Evolutionary conservation across 2,329 filamentous ascomycete species (phyloP).

Genomic region (Didymella arachidicola): DNA sequence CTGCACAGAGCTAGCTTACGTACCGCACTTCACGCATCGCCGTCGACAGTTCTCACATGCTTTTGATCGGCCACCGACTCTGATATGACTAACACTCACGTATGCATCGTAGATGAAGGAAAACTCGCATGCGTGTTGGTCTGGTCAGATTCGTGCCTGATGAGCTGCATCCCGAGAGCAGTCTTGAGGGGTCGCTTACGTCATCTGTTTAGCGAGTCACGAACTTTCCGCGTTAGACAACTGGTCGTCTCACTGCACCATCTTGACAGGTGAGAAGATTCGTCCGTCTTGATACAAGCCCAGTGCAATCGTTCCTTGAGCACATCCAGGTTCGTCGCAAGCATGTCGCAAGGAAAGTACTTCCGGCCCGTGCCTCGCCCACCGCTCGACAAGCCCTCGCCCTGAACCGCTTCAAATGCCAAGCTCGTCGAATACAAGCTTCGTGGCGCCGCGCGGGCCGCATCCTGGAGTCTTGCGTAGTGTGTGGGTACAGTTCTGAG

Average conservation of each 20-base stretch:
- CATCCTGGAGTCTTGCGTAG: slow-evolving; percentile 2
- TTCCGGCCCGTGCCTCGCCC: neutral
- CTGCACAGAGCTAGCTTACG: neutral
- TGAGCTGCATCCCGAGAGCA: neutral
- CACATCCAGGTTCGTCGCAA: neutral
- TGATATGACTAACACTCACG: neutral
- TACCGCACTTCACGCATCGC: neutral
- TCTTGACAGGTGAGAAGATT: neutral
- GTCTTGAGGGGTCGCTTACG: neutral
- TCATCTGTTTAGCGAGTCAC: neutral
- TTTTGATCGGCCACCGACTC: neutral
- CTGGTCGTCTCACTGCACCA: neutral
- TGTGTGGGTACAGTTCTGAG: neutral
- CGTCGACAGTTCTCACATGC: neutral
- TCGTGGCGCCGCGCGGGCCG: slow-evolving; percentile 16
- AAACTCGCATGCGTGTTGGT: neutral
- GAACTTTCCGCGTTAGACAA: neutral
- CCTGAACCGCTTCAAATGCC: neutral
- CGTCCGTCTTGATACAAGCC: neutral
- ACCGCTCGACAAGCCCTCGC: neutral
- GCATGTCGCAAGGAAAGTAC: neutral
- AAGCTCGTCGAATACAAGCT: slow-evolving; percentile 7
- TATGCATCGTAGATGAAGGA: neutral
- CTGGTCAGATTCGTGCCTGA: neutral
- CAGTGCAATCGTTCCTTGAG: neutral